Conservation (phyloP, 2,329 filamentous ascomycete genomes). For the Claviceps cyperi region DNA sequence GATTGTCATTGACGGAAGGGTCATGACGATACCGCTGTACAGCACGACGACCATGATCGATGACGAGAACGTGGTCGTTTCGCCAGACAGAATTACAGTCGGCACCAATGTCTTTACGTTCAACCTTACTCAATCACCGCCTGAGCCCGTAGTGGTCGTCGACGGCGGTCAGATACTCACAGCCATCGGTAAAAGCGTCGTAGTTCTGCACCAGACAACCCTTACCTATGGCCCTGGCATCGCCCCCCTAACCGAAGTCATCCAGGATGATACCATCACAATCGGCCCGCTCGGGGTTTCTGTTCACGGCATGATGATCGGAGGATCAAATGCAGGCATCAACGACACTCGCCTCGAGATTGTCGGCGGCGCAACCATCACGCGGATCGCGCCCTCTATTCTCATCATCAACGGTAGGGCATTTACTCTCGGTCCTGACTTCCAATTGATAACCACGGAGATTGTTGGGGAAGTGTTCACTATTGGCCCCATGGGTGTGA, state of each 20-base stretch:
- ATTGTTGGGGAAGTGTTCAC: constrained; percentile 36
- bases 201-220: constrained; percentile 27
- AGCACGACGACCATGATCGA: constrained; percentile 21
- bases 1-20: constrained; percentile 27
- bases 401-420: constrained; percentile 35
- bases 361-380: constrained; percentile 38
- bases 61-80: constrained; percentile 20
- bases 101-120: constrained; percentile 24
- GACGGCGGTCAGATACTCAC: constrained; percentile 34
- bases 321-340: constrained; percentile 23
- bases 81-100: constrained; percentile 21
- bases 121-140: constrained; percentile 15
- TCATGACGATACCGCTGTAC: constrained; percentile 25
- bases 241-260: constrained; percentile 20
- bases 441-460: constrained; percentile 27
- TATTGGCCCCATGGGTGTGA: constrained; percentile 33
- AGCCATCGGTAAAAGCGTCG: constrained; percentile 24
- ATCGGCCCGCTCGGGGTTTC: constrained; percentile 32
- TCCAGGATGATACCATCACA: constrained; percentile 37
- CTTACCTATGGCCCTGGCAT: constrained; percentile 29
- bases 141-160: constrained; percentile 28
- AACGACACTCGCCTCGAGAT: constrained; percentile 29
- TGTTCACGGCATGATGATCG: constrained; percentile 26
- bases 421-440: constrained; percentile 34
- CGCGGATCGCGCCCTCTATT: constrained; percentile 31